Base-by-base conservation (phyloP, 495 filamentous ascomycete genomes). In the Aspergillus kassunensis region DNA sequence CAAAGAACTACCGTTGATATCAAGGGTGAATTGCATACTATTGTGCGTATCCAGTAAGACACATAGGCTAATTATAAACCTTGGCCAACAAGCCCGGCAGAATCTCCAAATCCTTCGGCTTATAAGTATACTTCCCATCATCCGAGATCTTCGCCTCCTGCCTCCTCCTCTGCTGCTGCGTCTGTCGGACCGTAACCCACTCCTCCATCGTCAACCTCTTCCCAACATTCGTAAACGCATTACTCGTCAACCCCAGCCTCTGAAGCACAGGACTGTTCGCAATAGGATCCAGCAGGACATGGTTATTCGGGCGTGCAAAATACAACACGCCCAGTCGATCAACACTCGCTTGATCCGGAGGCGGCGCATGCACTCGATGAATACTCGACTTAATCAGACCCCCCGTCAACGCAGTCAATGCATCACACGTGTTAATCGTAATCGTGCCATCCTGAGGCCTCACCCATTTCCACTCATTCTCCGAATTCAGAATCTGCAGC, bases 351-450 rank as follows among this genome's bases (percentile, higher is more conserved):
- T 83, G 79, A 51, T 80, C 74, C 3, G 63, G 46, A 0, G 78
- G 76, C 6, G 74, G 74, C 5, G 76, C 65, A 53, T 74, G 71
- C 9, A 81, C 79, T 19, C 78, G 72, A 46, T 81, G 77, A 31
- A 80, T 61, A 45, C 74, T 79, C 0, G 67, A 72, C 61, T 80
- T 80, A 51, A 79, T 68, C 19, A 77, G 63, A 0, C 76, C 75
- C 33, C 72, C 60, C 7, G 75, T 77, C 30, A 80, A 64, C 27
- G 67, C 67, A 6, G 71, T 74, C 49, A 80, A 57, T 2, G 76
- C 69, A 62, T 80, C 76, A 40, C 68, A 73, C 0, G 69, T 76
- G 61, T 81, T 80, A 50, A 78, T 72, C 3, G 75, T 78, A 50
- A 81, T 79, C 0, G 70, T 77, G 1, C 73, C 77, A 19, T 77